phyloP scores from a whole-genome alignment of 2,329 filamentous ascomycete genomes.

The Pezicula rhizophila region DNA sequence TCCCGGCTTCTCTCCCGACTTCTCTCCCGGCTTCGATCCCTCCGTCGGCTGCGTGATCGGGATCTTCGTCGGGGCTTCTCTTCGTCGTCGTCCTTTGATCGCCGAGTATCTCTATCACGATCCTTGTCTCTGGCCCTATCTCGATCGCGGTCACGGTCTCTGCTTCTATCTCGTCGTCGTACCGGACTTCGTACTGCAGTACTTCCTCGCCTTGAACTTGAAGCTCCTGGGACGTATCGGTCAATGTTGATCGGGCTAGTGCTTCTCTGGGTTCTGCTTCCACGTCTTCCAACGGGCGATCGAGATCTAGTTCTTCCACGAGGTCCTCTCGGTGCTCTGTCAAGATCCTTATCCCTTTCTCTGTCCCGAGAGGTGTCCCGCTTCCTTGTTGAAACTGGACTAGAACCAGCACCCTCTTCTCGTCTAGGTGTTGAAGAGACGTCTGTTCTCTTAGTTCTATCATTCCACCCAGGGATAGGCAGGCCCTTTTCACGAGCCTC shows the following conservation, averaged over 20 bases:
- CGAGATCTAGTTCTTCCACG: slow-evolving; percentile 26
- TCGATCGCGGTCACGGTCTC: slow-evolving; percentile 5
- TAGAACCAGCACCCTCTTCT: slow-evolving; percentile 14
- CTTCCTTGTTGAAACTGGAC: slow-evolving; percentile 19
- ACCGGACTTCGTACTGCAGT: slow-evolving; percentile 11
- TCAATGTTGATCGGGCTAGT: slow-evolving; percentile 27
- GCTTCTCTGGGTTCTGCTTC: slow-evolving; percentile 24
- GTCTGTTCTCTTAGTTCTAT: slow-evolving; percentile 9
- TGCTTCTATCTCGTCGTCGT: not conserved
- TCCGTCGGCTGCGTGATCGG: slow-evolving; percentile 5
- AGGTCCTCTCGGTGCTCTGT: slow-evolving; percentile 16
- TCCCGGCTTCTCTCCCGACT: slow-evolving; percentile 14
- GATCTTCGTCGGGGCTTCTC: slow-evolving; percentile 9
- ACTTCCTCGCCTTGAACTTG: slow-evolving; percentile 16
- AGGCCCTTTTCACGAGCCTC: slow-evolving; percentile 54
- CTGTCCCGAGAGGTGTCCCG: slow-evolving; percentile 25
- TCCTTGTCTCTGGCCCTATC: slow-evolving; percentile 17
- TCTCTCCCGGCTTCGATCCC: slow-evolving; percentile 13
- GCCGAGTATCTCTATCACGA: slow-evolving; percentile 7
- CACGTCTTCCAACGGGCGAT: slow-evolving; percentile 14
- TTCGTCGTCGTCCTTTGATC: slow-evolving; percentile 10
- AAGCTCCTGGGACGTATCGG: slow-evolving; percentile 26
- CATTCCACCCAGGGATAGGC: slow-evolving; percentile 40
- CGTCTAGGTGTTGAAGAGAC: slow-evolving; percentile 9
- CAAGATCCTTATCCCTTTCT: slow-evolving; percentile 14